Evolutionary conservation across 495 filamentous ascomycete species (phyloP), one percentile per base, ranked within the genome.

Genomic region (Hypoxylon lenormandii): DNA sequence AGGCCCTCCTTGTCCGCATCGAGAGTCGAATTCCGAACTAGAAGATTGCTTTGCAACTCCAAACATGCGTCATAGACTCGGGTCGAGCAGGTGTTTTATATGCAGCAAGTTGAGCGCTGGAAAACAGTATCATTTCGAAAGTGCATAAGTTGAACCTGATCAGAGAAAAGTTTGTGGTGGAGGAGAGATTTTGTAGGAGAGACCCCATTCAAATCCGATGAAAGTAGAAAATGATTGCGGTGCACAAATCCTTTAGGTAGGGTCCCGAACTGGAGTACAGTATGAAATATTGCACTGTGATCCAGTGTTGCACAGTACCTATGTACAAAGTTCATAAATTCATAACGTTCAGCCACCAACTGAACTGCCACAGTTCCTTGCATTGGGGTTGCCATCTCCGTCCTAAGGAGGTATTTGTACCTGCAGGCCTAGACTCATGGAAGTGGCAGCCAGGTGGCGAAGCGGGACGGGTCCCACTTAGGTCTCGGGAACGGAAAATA

Each of bases 401-500:
- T 33, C 30, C 30, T 33, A 4, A 33, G 23, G 23, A 26, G 1
- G 1, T 33, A 7, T 33, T 3, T 33, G 30, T 33, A 33, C 30
- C 30, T 33, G 30, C 30, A 33, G 30, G 30, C 10, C 6, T 7
- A 33, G 30, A 8, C 10, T 8, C 30, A n/a, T n/a, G n/a, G n/a
- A 33, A 33, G 6, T 33, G 30, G 1, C 10, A 8, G 30, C 30
- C 30, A 33, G 30, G 5, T 33, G 30, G 5, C 30, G 6, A 8
- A 33, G 30, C 30, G 30, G 30, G 30, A 8, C 30, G 10, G 30
- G 30, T 33, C 10, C 52, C 26, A n/a, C 45, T 36, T 43, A 22
- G 15, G 13, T 53, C 13, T 40, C 60, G 60, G 54, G 33, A 22
- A 3, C 61, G 67, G 67, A 66, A 66, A 66, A 57, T 61, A 70